Base-by-base conservation (phyloP, 2,329 filamentous ascomycete genomes). In the Eurotiales sp. region DNA sequence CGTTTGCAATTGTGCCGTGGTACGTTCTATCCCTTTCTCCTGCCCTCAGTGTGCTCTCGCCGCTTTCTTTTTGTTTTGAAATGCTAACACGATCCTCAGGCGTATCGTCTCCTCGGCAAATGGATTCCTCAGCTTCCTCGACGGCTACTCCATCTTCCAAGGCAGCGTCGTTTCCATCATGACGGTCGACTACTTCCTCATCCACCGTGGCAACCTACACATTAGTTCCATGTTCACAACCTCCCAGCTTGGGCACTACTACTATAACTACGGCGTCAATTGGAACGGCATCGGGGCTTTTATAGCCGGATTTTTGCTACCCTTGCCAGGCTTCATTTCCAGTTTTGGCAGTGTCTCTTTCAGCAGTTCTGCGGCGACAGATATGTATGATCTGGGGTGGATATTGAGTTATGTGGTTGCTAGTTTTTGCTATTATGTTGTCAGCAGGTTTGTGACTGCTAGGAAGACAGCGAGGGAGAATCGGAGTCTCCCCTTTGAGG, bases 141-240 rank as follows among this genome's bases (percentile, higher is more conserved):
- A 49, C 30, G 54, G 59, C 25, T 63, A 61, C 50, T 56, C 51
- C 25, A 57, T 61, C 40, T 63, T 62, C 52, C 59, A 61, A 32
- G 56, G 44, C 21, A 47, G 54, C 36, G 48, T 56, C 17, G 54
- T 53, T 34, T 50, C 49, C n/a, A 63, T 64, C 11, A 69, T 70
- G 54, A 58, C 70, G 6, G 59, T 65, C 19, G 70, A 72, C 53
- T 72, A 71, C 53, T 60, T 61, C 41, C 30, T 67, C 39, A 59
- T 65, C 0, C 59, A 65, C 22, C 62, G 52, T 8, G 67, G 68
- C 11, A 69, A 69, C 47, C 47, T 70, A 4, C 57, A 66, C 37
- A 56, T 70, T 1, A 60, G 62, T 0, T 64, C 65, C 3, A 55
- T 67, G 36, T 70, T 65, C 53, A 56, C 60, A 21, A 61, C 61